Evolutionary conservation across 176 grass and related monocot genomes (phyloP).

Genomic region (Hyparrhenia diplandra): DNA sequence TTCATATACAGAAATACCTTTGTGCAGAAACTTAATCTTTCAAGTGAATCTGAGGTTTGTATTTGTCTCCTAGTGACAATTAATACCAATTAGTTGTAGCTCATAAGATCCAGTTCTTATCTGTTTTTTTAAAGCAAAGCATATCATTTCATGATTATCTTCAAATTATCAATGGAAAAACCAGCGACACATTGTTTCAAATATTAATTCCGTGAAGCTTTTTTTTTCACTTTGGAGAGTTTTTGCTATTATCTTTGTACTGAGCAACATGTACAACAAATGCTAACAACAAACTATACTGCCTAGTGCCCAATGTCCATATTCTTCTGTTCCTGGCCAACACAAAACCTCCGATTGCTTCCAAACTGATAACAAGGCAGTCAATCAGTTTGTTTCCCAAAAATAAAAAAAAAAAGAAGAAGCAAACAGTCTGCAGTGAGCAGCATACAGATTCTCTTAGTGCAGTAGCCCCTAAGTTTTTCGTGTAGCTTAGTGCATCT

Average conservation of each 20-base stretch:
- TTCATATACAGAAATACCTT: constrained; percentile 63
- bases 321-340: not conserved
- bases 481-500: not conserved
- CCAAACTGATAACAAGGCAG: not conserved
- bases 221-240: not conserved
- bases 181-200: not conserved
- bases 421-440: not conserved
- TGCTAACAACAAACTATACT: not conserved
- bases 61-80: not conserved
- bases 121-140: too few species aligned
- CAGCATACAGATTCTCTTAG: too few species aligned
- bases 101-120: not conserved
- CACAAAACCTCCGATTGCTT: not conserved
- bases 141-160: constrained; percentile 7
- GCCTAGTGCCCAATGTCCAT: not conserved
- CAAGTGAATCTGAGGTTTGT: constrained; percentile 53
- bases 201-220: too few species aligned
- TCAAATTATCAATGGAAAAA: constrained; percentile 6
- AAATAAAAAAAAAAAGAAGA: too few species aligned
- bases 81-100: not conserved
- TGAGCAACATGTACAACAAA: not conserved
- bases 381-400: not conserved
- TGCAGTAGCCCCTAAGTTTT: not conserved
- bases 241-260: constrained; percentile 2
- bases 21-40: constrained; percentile 48